These are phyloP conservation scores for Cercospora berteroae DNA, from an alignment of 2,329 filamentous ascomycete species.

Conservation along the genomic window DNA sequence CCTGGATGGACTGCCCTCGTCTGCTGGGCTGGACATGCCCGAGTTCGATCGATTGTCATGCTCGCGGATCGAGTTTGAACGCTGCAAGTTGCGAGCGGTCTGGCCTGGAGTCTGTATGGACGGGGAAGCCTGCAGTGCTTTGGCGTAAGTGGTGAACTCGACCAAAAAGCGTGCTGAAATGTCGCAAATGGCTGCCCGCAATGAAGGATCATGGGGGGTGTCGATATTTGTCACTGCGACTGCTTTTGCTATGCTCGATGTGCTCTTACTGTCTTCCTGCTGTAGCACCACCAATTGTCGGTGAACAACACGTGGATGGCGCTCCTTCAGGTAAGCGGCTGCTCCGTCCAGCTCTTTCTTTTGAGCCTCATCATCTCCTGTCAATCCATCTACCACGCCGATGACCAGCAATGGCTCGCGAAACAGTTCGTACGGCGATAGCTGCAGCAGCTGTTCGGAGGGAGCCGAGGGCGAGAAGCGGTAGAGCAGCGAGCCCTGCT, in stretches of 20 bases:
- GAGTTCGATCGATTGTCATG: constrained; percentile 28
- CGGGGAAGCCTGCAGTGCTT: constrained; percentile 53
- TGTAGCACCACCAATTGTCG: constrained; percentile 33
- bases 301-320: constrained; percentile 36
- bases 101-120: constrained; percentile 72
- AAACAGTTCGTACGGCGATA: constrained; percentile 88
- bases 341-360: constrained; percentile 34
- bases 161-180: constrained; percentile 46
- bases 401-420: constrained; percentile 80
- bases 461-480: constrained; percentile 79
- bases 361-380: constrained; percentile 52
- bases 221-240: constrained; percentile 23
- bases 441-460: constrained; percentile 72
- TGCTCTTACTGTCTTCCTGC: constrained; percentile 14
- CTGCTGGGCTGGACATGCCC: constrained; percentile 29
- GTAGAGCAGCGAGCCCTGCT: constrained; percentile 81
- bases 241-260: constrained; percentile 15
- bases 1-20: constrained; percentile 27
- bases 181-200: constrained; percentile 49
- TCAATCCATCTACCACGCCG: constrained; percentile 77
- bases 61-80: constrained; percentile 32
- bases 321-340: constrained; percentile 33
- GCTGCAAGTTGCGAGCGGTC: constrained; percentile 43
- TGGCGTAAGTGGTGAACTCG: constrained; percentile 50
- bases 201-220: constrained; percentile 26